A percentile compares a stretch with the other conserved stretches of the same genome.
phyloP scores from a whole-genome alignment of 495 filamentous ascomycete species.

The Penicillium ucsense region DNA sequence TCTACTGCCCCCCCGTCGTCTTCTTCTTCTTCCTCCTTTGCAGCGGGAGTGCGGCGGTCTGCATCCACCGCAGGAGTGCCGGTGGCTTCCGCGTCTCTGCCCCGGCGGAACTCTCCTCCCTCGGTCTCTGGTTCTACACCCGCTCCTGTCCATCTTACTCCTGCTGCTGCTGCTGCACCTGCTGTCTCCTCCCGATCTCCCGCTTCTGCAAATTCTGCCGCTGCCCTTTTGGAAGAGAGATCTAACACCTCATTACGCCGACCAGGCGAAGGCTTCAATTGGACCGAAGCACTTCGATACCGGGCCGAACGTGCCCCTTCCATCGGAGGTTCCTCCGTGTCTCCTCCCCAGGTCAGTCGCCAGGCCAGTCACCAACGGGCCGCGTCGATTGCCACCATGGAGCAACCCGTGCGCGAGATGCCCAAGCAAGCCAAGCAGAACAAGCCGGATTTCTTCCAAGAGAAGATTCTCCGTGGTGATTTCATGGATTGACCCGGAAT shows the following conservation, averaged over 20 bases:
- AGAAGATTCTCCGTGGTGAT: constrained; percentile 92
- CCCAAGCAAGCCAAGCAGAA: constrained; percentile 54
- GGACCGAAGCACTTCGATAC: constrained; percentile 85
- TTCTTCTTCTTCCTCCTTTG: constrained; percentile 7
- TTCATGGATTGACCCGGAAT: constrained; percentile 71
- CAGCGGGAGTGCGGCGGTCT: constrained; percentile 13
- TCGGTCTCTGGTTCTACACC: too few relatives aligned
- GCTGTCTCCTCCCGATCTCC: constrained; percentile 5
- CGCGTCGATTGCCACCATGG: constrained; percentile 60
- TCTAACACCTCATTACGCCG: constrained; percentile 38
- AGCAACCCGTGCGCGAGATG: constrained; percentile 58
- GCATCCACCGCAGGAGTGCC: constrained; percentile 8
- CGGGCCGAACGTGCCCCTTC: constrained; percentile 78
- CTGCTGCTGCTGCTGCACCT: too few relatives aligned
- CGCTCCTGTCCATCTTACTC: too few relatives aligned
- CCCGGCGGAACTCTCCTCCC: not conserved
- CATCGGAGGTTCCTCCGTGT: constrained; percentile 32
- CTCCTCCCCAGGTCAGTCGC: constrained; percentile 15
- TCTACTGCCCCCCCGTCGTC: too few relatives aligned
- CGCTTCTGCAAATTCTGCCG: constrained; percentile 31
- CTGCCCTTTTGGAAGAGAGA: constrained; percentile 30
- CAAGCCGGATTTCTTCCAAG: constrained; percentile 85
- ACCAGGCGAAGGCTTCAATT: constrained; percentile 87
- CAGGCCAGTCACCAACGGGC: constrained; percentile 38
- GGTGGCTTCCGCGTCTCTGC: not conserved